phyloP scores from a whole-genome alignment of 768 basidiomycete species.

The Amanita rimosa region DNA sequence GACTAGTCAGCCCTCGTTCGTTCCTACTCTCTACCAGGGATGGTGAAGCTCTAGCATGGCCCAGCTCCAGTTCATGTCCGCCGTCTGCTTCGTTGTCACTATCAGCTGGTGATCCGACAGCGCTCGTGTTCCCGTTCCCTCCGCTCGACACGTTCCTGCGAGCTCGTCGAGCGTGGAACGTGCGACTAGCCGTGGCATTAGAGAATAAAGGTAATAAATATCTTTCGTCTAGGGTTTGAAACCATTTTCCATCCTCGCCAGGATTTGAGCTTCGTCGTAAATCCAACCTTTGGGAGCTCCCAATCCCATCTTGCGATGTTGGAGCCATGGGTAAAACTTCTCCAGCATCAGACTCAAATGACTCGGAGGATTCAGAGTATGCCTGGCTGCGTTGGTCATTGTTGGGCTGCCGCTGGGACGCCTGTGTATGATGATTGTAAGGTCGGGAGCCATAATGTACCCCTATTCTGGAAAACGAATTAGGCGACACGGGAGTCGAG shows the following conservation, averaged over 20 bases:
- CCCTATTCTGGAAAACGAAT: constrained; percentile 28
- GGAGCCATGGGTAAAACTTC: constrained; percentile 74
- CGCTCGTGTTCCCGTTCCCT: constrained; percentile 18
- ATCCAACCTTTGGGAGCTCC: constrained; percentile 9
- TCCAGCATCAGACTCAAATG: constrained; percentile 62
- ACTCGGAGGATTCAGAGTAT: constrained; percentile 53
- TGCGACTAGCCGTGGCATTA: constrained; percentile 80
- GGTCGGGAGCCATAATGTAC: constrained; percentile 39
- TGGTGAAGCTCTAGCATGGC: constrained; percentile 9
- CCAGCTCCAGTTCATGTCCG: constrained; percentile 34
- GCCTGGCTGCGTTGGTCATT: constrained; percentile 14
- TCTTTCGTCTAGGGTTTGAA: constrained; percentile 89
- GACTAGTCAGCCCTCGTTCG: constrained; percentile 56
- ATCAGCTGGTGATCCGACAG: constrained; percentile 23
- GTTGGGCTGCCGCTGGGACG: constrained; percentile 12
- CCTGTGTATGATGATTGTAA: constrained; percentile 51
- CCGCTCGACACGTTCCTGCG: constrained; percentile 30
- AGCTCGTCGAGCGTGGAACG: constrained; percentile 71
- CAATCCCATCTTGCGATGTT: constrained; percentile 22
- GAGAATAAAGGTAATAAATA: constrained; percentile 90
- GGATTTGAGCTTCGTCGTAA: constrained; percentile 13
- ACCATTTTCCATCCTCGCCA: constrained; percentile 84
- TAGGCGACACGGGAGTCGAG: constrained; percentile 22
- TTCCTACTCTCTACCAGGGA: constrained; percentile 28
- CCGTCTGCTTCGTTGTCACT: constrained; percentile 29